Evolutionary conservation across 352 stramenopile species (phyloP).

Genomic region (Pilasporangium apinafurcum): DNA sequence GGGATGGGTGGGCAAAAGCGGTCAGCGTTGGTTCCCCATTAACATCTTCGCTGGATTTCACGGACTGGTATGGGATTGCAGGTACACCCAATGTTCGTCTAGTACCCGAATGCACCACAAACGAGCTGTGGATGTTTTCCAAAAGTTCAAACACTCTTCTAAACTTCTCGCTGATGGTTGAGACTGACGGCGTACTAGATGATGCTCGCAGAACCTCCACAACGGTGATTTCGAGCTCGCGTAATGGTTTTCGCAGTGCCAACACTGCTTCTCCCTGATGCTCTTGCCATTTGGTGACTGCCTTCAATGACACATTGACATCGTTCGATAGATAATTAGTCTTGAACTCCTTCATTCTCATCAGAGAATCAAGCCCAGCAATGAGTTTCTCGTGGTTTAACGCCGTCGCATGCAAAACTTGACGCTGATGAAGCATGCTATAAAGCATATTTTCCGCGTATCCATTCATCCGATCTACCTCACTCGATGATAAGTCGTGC

Average conservation of each 20-base stretch:
- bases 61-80: constrained; percentile 37
- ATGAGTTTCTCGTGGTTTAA: constrained; percentile 71
- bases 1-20: constrained; percentile 46
- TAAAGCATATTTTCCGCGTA: constrained; percentile 89
- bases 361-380: constrained; percentile 35
- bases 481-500: constrained; percentile 72
- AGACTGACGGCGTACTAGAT: constrained; percentile 3
- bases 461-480: constrained; percentile 84
- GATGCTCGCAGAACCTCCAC: constrained; percentile 34
- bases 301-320: constrained; percentile 12
- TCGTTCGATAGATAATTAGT: constrained; percentile 13
- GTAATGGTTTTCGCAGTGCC: constrained; percentile 39
- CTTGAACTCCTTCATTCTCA: constrained; percentile 41
- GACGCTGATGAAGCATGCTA: constrained; percentile 84
- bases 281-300: constrained; percentile 41
- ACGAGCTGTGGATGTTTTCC: constrained; percentile 19
- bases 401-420: constrained; percentile 61
- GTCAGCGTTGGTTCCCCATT: constrained; percentile 36
- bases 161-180: constrained; percentile 7
- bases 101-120: constrained; percentile 16
- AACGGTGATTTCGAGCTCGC: constrained; percentile 64
- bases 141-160: constrained; percentile 23
- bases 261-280: constrained; percentile 40
- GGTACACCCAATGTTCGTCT: constrained; percentile 42
- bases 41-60: constrained; percentile 38